Conservation (phyloP, 371 early-diverging fungal species). For the Syncephalastrum racemosum region DNA sequence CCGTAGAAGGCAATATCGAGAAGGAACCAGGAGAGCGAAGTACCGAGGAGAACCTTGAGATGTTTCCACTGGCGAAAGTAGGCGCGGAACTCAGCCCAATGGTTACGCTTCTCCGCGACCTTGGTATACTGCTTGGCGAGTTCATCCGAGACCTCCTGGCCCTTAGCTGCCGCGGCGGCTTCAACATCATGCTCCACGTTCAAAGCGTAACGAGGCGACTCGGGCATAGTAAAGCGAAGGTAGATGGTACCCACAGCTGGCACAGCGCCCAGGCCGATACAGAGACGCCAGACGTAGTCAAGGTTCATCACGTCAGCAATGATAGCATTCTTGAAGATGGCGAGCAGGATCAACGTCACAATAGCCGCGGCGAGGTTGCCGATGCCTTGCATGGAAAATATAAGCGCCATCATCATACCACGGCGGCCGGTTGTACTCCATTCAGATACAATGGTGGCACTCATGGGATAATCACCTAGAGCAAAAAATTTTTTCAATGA, state of each 20-base stretch:
- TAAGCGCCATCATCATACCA: conserved; percentile 72
- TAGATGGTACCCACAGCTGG: conserved; percentile 86
- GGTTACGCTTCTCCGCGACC: conserved; percentile 44
- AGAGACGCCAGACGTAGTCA: conserved; percentile 88
- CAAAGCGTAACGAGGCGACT: conserved; percentile 86
- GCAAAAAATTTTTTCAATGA: background rate
- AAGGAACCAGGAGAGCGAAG: conserved; percentile 80
- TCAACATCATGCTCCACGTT: conserved; percentile 72
- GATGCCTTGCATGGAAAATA: conserved; percentile 93
- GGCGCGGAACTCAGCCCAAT: conserved; percentile 64
- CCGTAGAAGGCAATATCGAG: conserved; percentile 91
- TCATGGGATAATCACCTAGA: conserved; percentile 75
- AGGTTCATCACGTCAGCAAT: conserved; percentile 61
- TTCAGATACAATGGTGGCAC: conserved; percentile 87
- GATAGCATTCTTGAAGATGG: conserved; percentile 68
- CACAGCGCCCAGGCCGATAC: conserved; percentile 79
- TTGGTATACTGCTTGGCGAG: conserved; percentile 38
- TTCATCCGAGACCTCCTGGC: conserved; percentile 36
- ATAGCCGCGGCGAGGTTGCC: conserved; percentile 82
- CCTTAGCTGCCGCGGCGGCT: conserved; percentile 61
- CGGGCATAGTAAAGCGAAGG: conserved; percentile 90
- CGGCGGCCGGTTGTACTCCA: conserved; percentile 73
- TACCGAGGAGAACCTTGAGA: conserved; percentile 76
- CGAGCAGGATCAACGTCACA: conserved; percentile 67
- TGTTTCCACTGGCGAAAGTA: conserved; percentile 83